Evolutionary conservation across 441 rosid genomes (phyloP).

Genomic region (Rhodomyrtus psidioides): DNA sequence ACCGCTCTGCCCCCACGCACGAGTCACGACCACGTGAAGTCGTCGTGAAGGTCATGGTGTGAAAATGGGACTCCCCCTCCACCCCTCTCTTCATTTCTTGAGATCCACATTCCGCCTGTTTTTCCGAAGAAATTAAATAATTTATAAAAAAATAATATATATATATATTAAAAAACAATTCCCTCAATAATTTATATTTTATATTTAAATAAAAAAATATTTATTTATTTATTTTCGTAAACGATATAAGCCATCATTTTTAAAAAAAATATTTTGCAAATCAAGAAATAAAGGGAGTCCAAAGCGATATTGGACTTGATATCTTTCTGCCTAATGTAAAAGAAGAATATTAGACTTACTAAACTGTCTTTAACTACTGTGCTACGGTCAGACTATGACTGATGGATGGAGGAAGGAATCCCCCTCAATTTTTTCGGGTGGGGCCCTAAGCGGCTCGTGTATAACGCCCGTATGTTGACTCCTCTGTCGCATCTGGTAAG

Average conservation of each 20-base stretch:
- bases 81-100: background rate
- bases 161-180: no score
- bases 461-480: background rate
- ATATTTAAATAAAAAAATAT: no score
- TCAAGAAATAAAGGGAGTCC: no score
- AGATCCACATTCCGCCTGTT: fast-evolving
- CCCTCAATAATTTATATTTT: no score
- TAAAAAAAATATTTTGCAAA: no score
- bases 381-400: background rate
- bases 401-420: background rate
- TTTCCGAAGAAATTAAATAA: no score
- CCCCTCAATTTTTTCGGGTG: background rate
- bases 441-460: background rate
- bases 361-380: background rate
- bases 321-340: background rate
- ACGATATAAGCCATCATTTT: fast-evolving
- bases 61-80: background rate
- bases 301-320: no score
- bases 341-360: background rate
- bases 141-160: no score
- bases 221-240: no score
- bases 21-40: background rate
- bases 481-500: background rate
- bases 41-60: background rate
- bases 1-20: no score